phyloP scores from a whole-genome alignment of 257 asterid genomes.

The Lycium barbarum region DNA sequence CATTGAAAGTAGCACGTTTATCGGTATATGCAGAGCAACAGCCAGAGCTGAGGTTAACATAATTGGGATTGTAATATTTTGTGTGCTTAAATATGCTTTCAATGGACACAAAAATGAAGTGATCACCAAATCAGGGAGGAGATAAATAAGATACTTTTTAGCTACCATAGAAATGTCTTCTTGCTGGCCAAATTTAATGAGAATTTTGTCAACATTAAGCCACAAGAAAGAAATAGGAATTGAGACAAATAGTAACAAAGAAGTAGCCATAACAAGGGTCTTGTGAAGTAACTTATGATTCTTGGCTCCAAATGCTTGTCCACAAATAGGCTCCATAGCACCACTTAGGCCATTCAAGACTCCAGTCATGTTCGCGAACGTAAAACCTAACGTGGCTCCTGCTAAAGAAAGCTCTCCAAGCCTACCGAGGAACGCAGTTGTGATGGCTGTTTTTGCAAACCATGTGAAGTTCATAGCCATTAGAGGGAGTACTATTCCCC shows the following conservation, averaged over 20 bases:
- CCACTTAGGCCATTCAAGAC: conserved; percentile 70
- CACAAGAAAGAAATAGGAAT: conserved; percentile 70
- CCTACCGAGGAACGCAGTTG: conserved; percentile 87
- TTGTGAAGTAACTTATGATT: conserved; percentile 79
- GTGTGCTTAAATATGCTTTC: conserved; percentile 74
- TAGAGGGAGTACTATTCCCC: conserved; percentile 61
- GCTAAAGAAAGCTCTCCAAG: conserved; percentile 75
- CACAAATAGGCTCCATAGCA: conserved; percentile 97
- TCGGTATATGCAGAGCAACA: conserved; percentile 63
- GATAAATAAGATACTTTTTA: conserved; percentile 53
- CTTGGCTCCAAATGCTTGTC: conserved; percentile 89
- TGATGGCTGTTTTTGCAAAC: conserved; percentile 78
- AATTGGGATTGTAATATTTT: conserved; percentile 65
- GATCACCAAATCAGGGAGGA: conserved; percentile 72
- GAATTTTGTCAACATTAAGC: conserved; percentile 76
- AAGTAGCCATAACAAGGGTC: conserved; percentile 67
- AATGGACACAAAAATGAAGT: conserved; percentile 72
- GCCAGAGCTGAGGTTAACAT: conserved; percentile 74
- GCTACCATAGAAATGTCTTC: conserved; percentile 67
- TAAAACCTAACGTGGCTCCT: conserved; percentile 76
- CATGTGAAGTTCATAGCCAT: conserved; percentile 72
- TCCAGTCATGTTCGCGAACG: conserved; percentile 81
- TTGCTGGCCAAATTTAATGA: conserved; percentile 70
- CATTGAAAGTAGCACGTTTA: conserved; percentile 56
- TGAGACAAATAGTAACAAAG: conserved; percentile 50